These are phyloP conservation scores for Pythium folliculosum DNA, from an alignment of 352 stramenopile genomes.

Conservation along the genomic window DNA sequence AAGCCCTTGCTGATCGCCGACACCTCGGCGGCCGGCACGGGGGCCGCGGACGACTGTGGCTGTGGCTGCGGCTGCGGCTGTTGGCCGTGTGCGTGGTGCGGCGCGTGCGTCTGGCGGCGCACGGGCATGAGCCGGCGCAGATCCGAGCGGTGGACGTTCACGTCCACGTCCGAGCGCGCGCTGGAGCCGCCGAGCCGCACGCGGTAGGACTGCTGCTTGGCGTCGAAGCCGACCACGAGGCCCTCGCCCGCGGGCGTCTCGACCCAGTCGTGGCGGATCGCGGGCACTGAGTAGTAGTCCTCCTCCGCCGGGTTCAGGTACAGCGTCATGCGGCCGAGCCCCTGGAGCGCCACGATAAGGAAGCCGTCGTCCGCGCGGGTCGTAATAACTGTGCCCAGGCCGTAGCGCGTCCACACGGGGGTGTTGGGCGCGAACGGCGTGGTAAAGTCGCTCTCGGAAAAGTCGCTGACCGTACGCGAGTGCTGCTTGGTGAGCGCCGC, in stretches of 20 bases:
- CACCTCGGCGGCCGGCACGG: slow-evolving; percentile 25
- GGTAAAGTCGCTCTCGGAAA: slow-evolving; percentile 46
- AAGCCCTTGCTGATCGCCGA: slow-evolving; percentile 50
- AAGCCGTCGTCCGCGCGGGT: slow-evolving; percentile 55
- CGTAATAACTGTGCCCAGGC: slow-evolving; percentile 58
- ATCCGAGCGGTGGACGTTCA: slow-evolving; percentile 46
- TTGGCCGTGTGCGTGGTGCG: neutral
- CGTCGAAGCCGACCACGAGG: slow-evolving; percentile 52
- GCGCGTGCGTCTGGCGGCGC: slow-evolving; percentile 30
- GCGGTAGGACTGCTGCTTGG: slow-evolving; percentile 51
- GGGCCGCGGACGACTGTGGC: slow-evolving; percentile 35
- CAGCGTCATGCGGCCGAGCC: slow-evolving; percentile 37
- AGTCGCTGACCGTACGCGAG: slow-evolving; percentile 42
- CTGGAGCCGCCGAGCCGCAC: slow-evolving; percentile 42
- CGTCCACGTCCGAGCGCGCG: slow-evolving; percentile 32
- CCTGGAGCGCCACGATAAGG: slow-evolving; percentile 52
- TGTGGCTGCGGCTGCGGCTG: neutral
- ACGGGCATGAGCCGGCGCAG: slow-evolving; percentile 20
- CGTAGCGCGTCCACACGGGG: slow-evolving; percentile 63
- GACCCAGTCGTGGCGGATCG: slow-evolving; percentile 58
- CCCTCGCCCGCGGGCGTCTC: slow-evolving; percentile 59
- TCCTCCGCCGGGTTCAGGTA: slow-evolving; percentile 42
- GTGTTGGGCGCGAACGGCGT: slow-evolving; percentile 38
- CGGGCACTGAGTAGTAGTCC: slow-evolving; percentile 54
- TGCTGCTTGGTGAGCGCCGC: slow-evolving; percentile 32